Evolutionary conservation across 2,329 filamentous ascomycete species (phyloP).

Genomic region (Penicillium digitatum): DNA sequence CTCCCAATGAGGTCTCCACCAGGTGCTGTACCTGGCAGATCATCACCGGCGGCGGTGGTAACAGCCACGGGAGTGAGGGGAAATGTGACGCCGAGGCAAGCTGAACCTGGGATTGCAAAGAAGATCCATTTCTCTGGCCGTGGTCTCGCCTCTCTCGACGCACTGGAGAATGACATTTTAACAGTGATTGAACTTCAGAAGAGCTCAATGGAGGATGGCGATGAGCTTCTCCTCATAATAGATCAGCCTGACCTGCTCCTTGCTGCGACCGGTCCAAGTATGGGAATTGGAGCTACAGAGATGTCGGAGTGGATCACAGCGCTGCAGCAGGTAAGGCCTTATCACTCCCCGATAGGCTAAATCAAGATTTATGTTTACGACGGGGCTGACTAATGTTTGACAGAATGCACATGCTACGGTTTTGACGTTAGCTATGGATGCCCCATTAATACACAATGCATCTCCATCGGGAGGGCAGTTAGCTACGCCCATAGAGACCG

Average conservation of each 20-base stretch:
- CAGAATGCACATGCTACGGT: conserved; percentile 63
- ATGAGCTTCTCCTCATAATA: conserved; percentile 55
- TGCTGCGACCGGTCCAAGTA: conserved; percentile 53
- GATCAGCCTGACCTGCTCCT: conserved; percentile 65
- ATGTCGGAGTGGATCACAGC: conserved; percentile 56
- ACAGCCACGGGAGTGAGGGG: conserved; percentile 1
- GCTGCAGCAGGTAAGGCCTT: conserved; percentile 58
- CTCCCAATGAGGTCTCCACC: conserved; percentile 29
- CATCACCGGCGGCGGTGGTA: conserved; percentile 16
- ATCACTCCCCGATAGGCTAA: not conserved
- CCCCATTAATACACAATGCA: conserved; percentile 59
- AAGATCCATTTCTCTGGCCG: conserved; percentile 30
- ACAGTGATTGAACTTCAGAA: conserved; percentile 33
- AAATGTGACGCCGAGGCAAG: conserved; percentile 14
- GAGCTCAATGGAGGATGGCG: conserved; percentile 22
- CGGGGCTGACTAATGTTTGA: conserved; percentile 8
- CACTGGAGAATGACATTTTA: conserved; percentile 35
- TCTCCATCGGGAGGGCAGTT: conserved; percentile 41
- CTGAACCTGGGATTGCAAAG: conserved; percentile 23
- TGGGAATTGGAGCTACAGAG: conserved; percentile 41
- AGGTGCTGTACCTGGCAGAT: conserved; percentile 21
- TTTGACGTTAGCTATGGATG: conserved; percentile 67
- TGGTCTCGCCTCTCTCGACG: conserved; percentile 30
- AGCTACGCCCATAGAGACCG: conserved; percentile 63
- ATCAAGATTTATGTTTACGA: not conserved